phyloP scores from a whole-genome alignment of 1,284 basidiomycete species.

The Fistulinella cinereoalba region DNA sequence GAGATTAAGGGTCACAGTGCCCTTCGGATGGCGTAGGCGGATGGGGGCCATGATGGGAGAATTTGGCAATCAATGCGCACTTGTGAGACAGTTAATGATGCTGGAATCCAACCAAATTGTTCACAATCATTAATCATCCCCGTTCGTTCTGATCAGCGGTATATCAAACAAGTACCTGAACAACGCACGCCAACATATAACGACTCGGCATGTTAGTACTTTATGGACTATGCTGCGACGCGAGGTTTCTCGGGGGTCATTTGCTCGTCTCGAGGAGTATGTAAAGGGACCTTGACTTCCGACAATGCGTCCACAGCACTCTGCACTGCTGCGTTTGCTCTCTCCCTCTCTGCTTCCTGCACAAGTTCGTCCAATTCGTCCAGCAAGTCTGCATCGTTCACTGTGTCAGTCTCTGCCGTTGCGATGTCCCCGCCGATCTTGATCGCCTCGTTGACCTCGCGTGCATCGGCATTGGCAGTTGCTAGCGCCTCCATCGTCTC shows the following conservation, averaged over 20 bases:
- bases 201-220: no score
- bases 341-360: conserved; percentile 45
- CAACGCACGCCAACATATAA: no score
- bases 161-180: no score
- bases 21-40: conserved; percentile 77
- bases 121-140: no score
- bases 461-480: conserved; percentile 76
- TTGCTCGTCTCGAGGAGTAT: conserved; percentile 6
- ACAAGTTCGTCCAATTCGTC: conserved; percentile 55
- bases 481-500: conserved; percentile 85
- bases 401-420: conserved; percentile 46
- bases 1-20: conserved; percentile 75
- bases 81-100: no score
- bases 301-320: conserved; percentile 20
- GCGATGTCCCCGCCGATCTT: conserved; percentile 61
- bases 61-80: no score
- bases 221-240: conserved; percentile 13
- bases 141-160: no score
- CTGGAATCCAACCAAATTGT: no score
- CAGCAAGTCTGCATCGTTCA: conserved; percentile 65
- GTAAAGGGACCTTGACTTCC: conserved; percentile 15
- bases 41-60: conserved; percentile 55
- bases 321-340: conserved; percentile 19
- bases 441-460: conserved; percentile 81
- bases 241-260: background rate